Base-by-base conservation (phyloP, 371 early-diverging fungal genomes). In the Mortierella sp. region DNA sequence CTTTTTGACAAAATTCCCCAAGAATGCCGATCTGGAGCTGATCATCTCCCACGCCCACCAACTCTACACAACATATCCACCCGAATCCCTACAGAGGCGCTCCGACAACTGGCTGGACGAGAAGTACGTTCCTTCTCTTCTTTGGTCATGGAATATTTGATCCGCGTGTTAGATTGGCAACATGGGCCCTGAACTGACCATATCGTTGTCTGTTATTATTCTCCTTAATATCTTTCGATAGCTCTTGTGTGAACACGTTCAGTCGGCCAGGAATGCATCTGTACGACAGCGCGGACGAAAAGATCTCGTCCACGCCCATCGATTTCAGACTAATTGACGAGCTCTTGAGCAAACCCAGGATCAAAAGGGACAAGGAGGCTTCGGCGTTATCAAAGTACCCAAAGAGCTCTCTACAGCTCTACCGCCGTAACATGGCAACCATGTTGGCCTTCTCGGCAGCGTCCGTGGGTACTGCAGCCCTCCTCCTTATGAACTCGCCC, bases 1-100 rank as follows among this genome's bases (percentile, higher is more conserved):
- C 8, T 89, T 88, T 45, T 68, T 93, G 52, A 86, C 90, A 65
- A 91, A 91, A 77, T 77, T 91, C 14, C 91, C 91, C 6, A 84
- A 85, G 52, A 76, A 88, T n/a, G 45, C 86, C 2, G 87, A 90
- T 69, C 67, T 89, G 0, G 87, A 89, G 39, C 13, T 26, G 3
- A 37, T 88, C 2, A 87, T 90, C n/a, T 71, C 82, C 22, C 75
- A 73, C 31, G 88, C 90, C 4, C 74, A 81, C 39, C 78, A 85
- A 65, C 63, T 91, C 11, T 88, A 89, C 75, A 73, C 50, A 10
- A 72, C 74, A 16, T 89, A 88, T 37, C 80, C 87, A 52, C 87
- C 88, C 0, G 80, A 79, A 61, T 58, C 84, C 9, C 68, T 90
- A 1, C 90, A 90, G 53, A 86, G 85, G 50, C 66, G 79, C 2